A percentile compares a stretch with the other conserved stretches of the same genome.
Evolutionary conservation across 208 protist genomes (phyloP).

Genomic region (Leishmania tropica): DNA sequence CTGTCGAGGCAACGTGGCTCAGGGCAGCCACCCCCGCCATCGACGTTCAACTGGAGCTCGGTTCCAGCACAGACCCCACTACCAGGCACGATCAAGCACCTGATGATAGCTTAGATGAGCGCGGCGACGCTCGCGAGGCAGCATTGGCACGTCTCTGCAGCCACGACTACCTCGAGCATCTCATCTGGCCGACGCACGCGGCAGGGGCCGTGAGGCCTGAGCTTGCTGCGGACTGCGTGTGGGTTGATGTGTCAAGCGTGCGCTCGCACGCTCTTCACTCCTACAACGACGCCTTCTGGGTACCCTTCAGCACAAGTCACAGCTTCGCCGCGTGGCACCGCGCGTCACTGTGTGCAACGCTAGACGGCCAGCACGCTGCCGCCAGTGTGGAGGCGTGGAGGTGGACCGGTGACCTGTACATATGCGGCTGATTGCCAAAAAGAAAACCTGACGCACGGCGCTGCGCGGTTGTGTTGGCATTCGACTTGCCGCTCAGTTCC

Average conservation of each 20-base stretch:
- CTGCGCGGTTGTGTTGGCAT: not conserved
- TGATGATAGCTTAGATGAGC: not conserved
- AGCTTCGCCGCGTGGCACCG: constrained; percentile 11
- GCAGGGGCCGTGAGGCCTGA: constrained; percentile 20
- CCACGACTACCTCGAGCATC: constrained; percentile 31
- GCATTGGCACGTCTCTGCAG: constrained; percentile 2
- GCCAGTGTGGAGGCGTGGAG: not conserved
- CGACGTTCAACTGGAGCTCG: constrained; percentile 12
- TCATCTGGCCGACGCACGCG: constrained; percentile 27
- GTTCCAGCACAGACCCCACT: not conserved
- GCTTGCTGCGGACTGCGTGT: constrained; percentile 41
- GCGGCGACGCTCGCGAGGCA: not conserved
- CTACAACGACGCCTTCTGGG: constrained; percentile 53
- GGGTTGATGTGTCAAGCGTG: constrained; percentile 42
- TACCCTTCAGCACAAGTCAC: constrained; percentile 1
- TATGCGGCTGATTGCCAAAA: not conserved
- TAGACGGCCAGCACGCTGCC: not conserved
- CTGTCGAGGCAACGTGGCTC: constrained; percentile 3
- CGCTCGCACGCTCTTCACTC: constrained; percentile 21
- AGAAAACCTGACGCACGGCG: not conserved
- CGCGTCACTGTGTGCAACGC: not conserved
- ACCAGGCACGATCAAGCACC: not conserved
- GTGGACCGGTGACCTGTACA: not conserved
- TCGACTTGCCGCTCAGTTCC: not conserved
- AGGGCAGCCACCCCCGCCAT: constrained; percentile 10